Base-by-base conservation (phyloP, 108 stramenopile genomes). In the Asterionellopsis glacialis region DNA sequence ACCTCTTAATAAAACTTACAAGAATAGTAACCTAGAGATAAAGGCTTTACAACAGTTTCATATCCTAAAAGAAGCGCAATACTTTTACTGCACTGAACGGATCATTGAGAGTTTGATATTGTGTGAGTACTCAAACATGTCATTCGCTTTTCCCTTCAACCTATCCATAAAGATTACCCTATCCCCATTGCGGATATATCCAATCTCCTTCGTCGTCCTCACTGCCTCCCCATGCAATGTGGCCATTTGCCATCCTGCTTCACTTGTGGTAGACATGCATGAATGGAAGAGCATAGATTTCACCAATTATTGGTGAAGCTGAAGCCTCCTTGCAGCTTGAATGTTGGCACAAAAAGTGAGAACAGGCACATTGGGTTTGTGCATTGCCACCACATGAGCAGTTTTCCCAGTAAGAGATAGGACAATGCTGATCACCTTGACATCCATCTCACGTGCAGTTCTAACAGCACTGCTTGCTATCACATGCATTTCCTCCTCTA, bases 31-130 rank as follows among this genome's bases (percentile, higher is more conserved):
- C n/a, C n/a, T n/a, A n/a, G n/a, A n/a, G n/a, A n/a, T n/a, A n/a
- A n/a, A n/a, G n/a, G n/a, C n/a, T n/a, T n/a, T n/a, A n/a, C n/a
- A n/a, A n/a, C n/a, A n/a, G n/a, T n/a, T n/a, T n/a, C n/a, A n/a
- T n/a, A n/a, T n/a, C n/a, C n/a, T n/a, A n/a, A n/a, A n/a, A n/a
- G n/a, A n/a, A n/a, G n/a, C n/a, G n/a, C n/a, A n/a, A n/a, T n/a
- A n/a, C n/a, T n/a, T n/a, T n/a, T n/a, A n/a, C n/a, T n/a, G n/a
- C n/a, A n/a, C n/a, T n/a, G n/a, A n/a, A n/a, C n/a, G n/a, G n/a
- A 80, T 59, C 15, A 80, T 84, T 15, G 70, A 63, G 51, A 84
- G 74, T 60, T 86, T 82, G 69, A 86, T 82, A 58, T 86, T 86
- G 74, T 86, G 76, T 51, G 76, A 63, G 23, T 70, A 79, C 26